Base-by-base conservation (phyloP, 257 asterid genomes). In the Nyctanthes arbortristis region DNA sequence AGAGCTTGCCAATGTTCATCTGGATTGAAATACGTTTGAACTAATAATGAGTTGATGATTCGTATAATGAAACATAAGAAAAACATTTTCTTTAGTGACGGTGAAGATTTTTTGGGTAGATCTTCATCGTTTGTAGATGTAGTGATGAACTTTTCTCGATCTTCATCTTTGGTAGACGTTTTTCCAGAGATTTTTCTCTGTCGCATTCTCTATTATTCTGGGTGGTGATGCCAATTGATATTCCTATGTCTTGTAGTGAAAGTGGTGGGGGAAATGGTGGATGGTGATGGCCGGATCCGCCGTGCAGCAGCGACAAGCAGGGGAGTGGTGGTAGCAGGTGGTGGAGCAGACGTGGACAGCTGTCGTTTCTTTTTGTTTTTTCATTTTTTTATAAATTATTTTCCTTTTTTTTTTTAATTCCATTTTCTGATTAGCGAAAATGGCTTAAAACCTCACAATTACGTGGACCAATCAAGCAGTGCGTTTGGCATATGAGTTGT, bases 1-100 rank as follows among this genome's bases (percentile, higher is more conserved):
- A 89, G 97, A 68, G 92, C 91, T 84, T 93, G 98, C 96, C 97
- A 93, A 56, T 93, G 98, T 73, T 93, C 98, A 79, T 93, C 98
- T 30, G 98, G 97, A 63, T 91, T 93, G 86, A 93, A 93, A 76
- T 93, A 93, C 24, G 98, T 93, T 66, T 88, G 97, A 14, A 90
- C 92, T 60, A 92, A 71, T 61, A 92, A 77, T 20, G 96, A 89
- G 64, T 88, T 91, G 61, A 79, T 63, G 4, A 83, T 57, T 71
- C 91, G 75, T 16, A 64, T 0, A 39, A 39, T 73, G 73, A 85
- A 77, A 69, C 93, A 86, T 4, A 81, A 28, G n/a, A 74, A 13
- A 69, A 89, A 89, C 6, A 91, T 75, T 31, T 70, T 83, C 68
- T 35, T 59, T 7, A 40, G 63, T n/a, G 79, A 33, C 2, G 73